Evolutionary conservation across 306 rosid species (phyloP).

Genomic region (Vachellia collinsii): DNA sequence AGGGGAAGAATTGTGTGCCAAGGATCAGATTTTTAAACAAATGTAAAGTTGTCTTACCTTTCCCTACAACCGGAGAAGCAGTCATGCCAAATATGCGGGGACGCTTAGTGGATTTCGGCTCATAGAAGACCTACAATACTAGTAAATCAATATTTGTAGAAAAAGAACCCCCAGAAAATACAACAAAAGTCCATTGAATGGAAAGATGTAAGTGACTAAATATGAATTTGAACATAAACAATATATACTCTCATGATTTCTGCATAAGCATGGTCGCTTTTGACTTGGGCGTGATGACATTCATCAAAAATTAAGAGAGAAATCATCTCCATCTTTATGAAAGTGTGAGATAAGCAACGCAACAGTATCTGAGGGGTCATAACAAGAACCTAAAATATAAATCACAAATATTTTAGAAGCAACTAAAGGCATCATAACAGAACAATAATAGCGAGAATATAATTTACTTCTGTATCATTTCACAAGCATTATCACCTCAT

Average conservation of each 20-base stretch:
- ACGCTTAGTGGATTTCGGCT: conserved; percentile 45
- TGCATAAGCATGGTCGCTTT: conserved; percentile 88
- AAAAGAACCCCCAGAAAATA: not conserved
- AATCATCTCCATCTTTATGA: conserved; percentile 81
- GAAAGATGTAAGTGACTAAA: conserved; percentile 22
- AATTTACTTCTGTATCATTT: conserved; percentile 27
- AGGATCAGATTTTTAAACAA: conserved; percentile 25
- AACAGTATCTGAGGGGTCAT: conserved; percentile 85
- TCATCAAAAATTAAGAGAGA: conserved; percentile 90
- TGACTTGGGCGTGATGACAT: conserved; percentile 96
- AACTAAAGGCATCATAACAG: conserved; percentile 15
- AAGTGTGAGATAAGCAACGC: conserved; percentile 71
- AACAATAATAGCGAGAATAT: conserved; percentile 4
- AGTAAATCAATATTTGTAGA: conserved; percentile 33
- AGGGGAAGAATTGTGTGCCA: not conserved
- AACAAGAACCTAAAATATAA: conserved; percentile 73
- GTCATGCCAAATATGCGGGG: conserved; percentile 99
- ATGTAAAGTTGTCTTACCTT: conserved; percentile 54
- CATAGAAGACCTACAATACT: conserved; percentile 61
- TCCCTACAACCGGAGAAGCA: conserved; percentile 97
- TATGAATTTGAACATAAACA: conserved; percentile 34
- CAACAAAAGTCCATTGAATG: not conserved
- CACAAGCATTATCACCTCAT: conserved; percentile 64
- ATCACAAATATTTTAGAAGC: conserved; percentile 34
- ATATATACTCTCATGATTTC: conserved; percentile 79